phyloP scores from a whole-genome alignment of 192 early-diverging fungal species.

The Entomortierella parvispora region DNA sequence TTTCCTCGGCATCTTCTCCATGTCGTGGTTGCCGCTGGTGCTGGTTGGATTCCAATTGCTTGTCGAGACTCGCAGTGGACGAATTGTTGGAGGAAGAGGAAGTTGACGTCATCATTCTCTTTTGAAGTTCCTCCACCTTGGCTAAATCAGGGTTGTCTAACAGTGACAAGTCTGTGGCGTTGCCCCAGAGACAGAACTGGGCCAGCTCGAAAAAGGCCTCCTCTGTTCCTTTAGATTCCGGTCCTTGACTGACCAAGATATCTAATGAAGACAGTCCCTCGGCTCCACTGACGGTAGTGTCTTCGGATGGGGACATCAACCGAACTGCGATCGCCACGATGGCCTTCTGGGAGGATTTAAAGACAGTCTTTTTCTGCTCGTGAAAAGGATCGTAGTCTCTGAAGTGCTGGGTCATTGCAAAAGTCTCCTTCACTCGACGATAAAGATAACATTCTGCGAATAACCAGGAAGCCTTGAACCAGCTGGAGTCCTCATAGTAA shows the following conservation, averaged over 20 bases:
- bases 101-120: slow-evolving; percentile 23
- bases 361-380: slow-evolving; percentile 71
- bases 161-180: slow-evolving; percentile 87
- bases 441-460: slow-evolving; percentile 90
- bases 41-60: not conserved
- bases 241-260: slow-evolving; percentile 38
- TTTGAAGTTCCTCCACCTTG: slow-evolving; percentile 77
- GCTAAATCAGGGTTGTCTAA: slow-evolving; percentile 73
- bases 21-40: not conserved
- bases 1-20: slow-evolving; percentile 10
- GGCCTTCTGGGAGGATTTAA: slow-evolving; percentile 71
- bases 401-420: slow-evolving; percentile 69
- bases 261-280: slow-evolving; percentile 29
- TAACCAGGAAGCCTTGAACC: slow-evolving; percentile 84
- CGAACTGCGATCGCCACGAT: slow-evolving; percentile 74
- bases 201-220: slow-evolving; percentile 71
- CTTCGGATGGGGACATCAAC: slow-evolving; percentile 46
- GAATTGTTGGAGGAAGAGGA: slow-evolving; percentile 38
- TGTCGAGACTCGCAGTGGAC: slow-evolving; percentile 52
- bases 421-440: slow-evolving; percentile 71
- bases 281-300: slow-evolving; percentile 11
- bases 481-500: slow-evolving; percentile 67
- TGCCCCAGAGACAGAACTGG: slow-evolving; percentile 90
- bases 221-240: slow-evolving; percentile 25
- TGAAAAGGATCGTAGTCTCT: slow-evolving; percentile 79